Evolutionary conservation across 108 stramenopile species (phyloP), one percentile per base, ranked within the genome.

Genomic region (Fistulifera pelliculosa): DNA sequence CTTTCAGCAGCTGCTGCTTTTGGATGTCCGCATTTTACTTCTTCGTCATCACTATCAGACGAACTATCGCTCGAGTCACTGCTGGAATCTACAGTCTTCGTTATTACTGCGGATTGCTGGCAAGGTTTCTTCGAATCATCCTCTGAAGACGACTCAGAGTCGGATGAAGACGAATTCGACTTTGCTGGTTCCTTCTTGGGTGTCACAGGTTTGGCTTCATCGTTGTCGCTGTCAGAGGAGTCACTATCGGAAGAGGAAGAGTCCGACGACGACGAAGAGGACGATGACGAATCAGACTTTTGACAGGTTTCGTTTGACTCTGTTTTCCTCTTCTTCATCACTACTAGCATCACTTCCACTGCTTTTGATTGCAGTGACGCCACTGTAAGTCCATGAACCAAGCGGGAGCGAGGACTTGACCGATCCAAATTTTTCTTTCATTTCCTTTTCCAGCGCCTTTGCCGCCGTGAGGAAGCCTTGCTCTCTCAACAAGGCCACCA

Each of bases 371-470:
- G 3, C 14, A 14, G 28, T 54, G 7, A 19, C 11, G 5, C 10
- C 18, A n/a, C 16, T 38, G 54, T 19, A 54, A 2, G 44, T 45
- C 21, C 38, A 18, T 19, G 27, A 38, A 3, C 31, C 31, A 8
- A 35, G 31, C 8, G 31, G 31, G 6, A 35, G 21, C 13, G 53
- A 44, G 23, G 60, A 51, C 25, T 18, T 55, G n/a, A 28, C 27
- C 26, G 47, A 22, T 4, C 48, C 54, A 39, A 60, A 57, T 27
- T 51, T 40, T 57, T 69, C 68, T 47, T 67, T 54, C 23, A 67
- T 45, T 58, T 70, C 69, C 41, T 67, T 71, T 42, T 56, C 63
- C 60, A 76, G 53, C 0, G 69, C 58, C 13, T 45, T 47, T 1
- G 60, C 58, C 1, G 66, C 26, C 31, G 64, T 65, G 21, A 15